These are phyloP conservation scores for Avena atlantica DNA, from an alignment of 176 grass and related monocot species.

Conservation along the genomic window DNA sequence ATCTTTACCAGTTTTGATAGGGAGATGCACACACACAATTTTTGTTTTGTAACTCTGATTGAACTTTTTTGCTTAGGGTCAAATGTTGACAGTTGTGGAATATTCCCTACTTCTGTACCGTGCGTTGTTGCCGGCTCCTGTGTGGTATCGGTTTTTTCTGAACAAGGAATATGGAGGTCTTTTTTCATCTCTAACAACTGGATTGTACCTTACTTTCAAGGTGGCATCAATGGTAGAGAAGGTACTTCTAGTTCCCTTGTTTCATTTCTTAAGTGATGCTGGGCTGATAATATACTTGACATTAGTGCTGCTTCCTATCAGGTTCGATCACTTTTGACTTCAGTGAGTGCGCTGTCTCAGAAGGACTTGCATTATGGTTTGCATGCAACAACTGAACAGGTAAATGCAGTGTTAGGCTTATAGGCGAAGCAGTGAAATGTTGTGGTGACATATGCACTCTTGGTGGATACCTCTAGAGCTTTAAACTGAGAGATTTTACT, in stretches of 20 bases:
- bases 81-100: conserved; percentile 96
- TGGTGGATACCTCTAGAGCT: background rate
- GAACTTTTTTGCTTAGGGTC: conserved; percentile 59
- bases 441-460: conserved; percentile 4
- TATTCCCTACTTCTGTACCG: conserved; percentile 95
- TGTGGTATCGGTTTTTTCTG: conserved; percentile 98
- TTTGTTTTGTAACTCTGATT: background rate
- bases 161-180: conserved; percentile 99
- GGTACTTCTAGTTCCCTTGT: conserved; percentile 50
- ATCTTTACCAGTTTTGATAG: background rate
- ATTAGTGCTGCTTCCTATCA: conserved; percentile 41
- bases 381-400: conserved; percentile 88
- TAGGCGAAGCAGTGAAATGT: conserved; percentile 5
- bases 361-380: conserved; percentile 94
- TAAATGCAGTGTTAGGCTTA: conserved; percentile 44
- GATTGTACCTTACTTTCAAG: conserved; percentile 99
- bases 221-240: conserved; percentile 98
- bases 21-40: background rate
- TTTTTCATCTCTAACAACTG: conserved; percentile 97
- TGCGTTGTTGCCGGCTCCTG: conserved; percentile 82
- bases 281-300: conserved; percentile 10
- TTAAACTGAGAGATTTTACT: background rate
- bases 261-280: background rate
- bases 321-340: conserved; percentile 90
- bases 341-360: conserved; percentile 79